Conservation (phyloP, 768 basidiomycete species). For the Leccinum disarticulatum region DNA sequence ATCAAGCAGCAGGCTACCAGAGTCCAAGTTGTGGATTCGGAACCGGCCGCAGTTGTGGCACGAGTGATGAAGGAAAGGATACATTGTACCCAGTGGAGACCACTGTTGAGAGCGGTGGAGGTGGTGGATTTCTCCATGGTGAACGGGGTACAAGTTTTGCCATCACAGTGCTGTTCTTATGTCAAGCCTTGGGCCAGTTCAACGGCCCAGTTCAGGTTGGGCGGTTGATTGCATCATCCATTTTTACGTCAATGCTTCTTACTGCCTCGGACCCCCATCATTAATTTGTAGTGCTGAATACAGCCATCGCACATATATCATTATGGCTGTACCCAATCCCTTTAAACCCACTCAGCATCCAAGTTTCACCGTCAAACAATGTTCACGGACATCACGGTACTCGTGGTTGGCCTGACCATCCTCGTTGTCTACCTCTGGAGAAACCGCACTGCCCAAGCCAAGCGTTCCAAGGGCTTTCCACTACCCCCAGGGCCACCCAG, state of each 20-base stretch:
- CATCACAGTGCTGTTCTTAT: neutral
- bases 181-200: neutral
- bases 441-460: neutral
- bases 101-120: neutral
- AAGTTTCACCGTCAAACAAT: neutral
- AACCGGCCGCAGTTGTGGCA: neutral
- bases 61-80: neutral
- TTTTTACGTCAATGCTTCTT: neutral
- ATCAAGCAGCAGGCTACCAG: neutral
- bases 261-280: no score
- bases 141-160: neutral
- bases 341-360: neutral
- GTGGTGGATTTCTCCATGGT: neutral
- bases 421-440: slow-evolving; percentile 6
- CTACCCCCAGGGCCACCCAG: slow-evolving; percentile 8
- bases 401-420: neutral
- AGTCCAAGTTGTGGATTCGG: neutral
- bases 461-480: slow-evolving; percentile 8
- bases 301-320: no score
- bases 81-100: neutral
- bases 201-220: neutral
- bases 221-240: neutral
- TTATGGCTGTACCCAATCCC: neutral
- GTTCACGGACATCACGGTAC: neutral
- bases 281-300: no score